Base-by-base conservation (phyloP, 2,329 filamentous ascomycete species). In the Fusarium agapanthi region DNA sequence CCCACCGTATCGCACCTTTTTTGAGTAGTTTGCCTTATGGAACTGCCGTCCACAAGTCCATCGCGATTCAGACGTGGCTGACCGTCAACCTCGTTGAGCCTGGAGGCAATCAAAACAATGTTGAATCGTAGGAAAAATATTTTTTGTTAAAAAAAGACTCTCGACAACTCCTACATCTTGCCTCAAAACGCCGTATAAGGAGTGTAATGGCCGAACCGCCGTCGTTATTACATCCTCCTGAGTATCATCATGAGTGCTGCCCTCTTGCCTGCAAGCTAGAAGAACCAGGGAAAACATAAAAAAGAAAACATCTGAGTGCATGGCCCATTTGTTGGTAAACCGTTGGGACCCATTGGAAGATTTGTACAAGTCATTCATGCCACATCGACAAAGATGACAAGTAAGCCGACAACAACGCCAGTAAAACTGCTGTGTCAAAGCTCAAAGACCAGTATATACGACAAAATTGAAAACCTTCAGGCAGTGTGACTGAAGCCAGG, bases 161-260 rank as follows among this genome's bases (percentile, higher is more conserved):
- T 75, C 60, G 66, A 74, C 71, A 79, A 78, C 76, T 77, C 77
- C 76, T 64, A 76, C 76, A 77, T 69, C 70, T 74, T 72, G 71
- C 67, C 71, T 72, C 74, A 69, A 70, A 81, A 82, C 80, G 80
- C 80, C 80, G 41, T 60, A 72, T 71, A 82, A 78, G 80, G 81
- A 82, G 78, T 78, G 80, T 81, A 82, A 81, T 80, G 80, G 80
- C 70, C 80, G 63, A 55, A 59, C 53, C 79, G 77, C 80, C 80
- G 79, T 82, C 80, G 75, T 81, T 77, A 82, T 82, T 83, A 82
- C 79, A 79, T 80, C 78, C 78, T 80, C 79, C 76, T 60, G 68
- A 74, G 53, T 67, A 75, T 77, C 75, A 75, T 79, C 74, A 77
- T 78, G 60, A 75, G 64, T 75, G 61, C 67, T 76, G 66, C 71